Conservation (phyloP, 192 early-diverging fungal genomes). For the Globomyces pollinis-pini region DNA sequence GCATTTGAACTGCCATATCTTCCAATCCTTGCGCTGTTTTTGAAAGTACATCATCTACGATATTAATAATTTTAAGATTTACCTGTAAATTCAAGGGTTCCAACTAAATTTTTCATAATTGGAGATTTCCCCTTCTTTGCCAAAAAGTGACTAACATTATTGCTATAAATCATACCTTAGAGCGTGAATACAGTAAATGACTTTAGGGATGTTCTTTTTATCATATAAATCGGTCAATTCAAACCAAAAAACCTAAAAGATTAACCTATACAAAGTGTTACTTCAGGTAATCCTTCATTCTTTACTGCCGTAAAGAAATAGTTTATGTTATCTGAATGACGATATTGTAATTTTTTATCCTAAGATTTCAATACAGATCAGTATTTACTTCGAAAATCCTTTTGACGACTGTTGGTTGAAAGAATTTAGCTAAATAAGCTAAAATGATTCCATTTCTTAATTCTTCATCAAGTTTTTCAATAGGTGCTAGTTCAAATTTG, state of each 20-base stretch:
- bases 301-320: constrained; percentile 76
- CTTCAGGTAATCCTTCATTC: constrained; percentile 74
- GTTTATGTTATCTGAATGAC: constrained; percentile 98
- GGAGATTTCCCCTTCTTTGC: constrained; percentile 76
- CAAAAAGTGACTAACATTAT: constrained; percentile 89
- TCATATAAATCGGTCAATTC: constrained; percentile 97
- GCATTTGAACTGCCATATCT: constrained; percentile 72
- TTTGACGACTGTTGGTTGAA: constrained; percentile 74
- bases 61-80: not conserved
- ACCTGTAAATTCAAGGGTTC: constrained; percentile 76
- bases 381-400: constrained; percentile 79
- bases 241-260: constrained; percentile 89
- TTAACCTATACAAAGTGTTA: constrained; percentile 22
- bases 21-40: constrained; percentile 80
- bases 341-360: constrained; percentile 77
- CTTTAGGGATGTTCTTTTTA: constrained; percentile 97
- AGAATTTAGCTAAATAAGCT: constrained; percentile 79
- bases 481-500: constrained; percentile 67
- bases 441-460: constrained; percentile 88
- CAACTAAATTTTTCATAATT: constrained; percentile 86
- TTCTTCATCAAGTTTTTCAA: constrained; percentile 77
- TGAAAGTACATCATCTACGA: constrained; percentile 60
- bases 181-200: constrained; percentile 97
- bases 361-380: constrained; percentile 17
- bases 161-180: no score